A percentile compares a stretch with the other conserved stretches of the same genome.
Conservation (phyloP, 148 eudicot genomes). For the Camellia japonica region DNA sequence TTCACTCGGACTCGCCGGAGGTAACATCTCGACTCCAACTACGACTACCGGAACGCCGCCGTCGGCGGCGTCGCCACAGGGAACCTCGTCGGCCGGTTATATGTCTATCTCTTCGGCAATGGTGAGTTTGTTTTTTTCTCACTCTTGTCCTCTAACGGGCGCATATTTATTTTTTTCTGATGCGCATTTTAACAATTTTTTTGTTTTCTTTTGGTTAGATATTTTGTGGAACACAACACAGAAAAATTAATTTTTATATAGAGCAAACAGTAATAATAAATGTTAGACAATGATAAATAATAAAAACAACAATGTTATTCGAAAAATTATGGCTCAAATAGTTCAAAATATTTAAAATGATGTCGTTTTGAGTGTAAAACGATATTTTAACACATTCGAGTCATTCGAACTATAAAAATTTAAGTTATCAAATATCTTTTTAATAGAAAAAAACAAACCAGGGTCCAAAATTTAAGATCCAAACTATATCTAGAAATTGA, state of each 20-base stretch:
- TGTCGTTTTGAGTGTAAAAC: no score
- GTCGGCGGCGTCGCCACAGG: constrained; percentile 17
- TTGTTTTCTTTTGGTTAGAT: neutral
- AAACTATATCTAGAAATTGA: no score
- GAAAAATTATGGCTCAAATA: no score
- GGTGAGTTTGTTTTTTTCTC: constrained; percentile 30
- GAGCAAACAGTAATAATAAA: no score
- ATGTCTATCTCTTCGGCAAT: constrained; percentile 52
- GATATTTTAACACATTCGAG: no score
- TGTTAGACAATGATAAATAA: no score
- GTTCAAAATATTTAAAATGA: no score
- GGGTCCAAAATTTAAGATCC: no score
- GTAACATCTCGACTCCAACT: constrained; percentile 10
- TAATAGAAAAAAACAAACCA: no score
- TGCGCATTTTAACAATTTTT: neutral
- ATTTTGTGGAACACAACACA: neutral
- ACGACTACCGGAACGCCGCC: neutral
- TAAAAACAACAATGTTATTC: no score
- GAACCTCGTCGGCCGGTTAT: constrained; percentile 50
- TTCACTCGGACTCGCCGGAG: constrained; percentile 40
- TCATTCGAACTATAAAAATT: no score
- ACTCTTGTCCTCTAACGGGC: neutral
- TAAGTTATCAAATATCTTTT: no score
- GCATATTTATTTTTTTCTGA: neutral
- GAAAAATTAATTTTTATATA: neutral